Base-by-base conservation (phyloP, 176 grass and related monocot genomes). In the Avena eriantha region DNA sequence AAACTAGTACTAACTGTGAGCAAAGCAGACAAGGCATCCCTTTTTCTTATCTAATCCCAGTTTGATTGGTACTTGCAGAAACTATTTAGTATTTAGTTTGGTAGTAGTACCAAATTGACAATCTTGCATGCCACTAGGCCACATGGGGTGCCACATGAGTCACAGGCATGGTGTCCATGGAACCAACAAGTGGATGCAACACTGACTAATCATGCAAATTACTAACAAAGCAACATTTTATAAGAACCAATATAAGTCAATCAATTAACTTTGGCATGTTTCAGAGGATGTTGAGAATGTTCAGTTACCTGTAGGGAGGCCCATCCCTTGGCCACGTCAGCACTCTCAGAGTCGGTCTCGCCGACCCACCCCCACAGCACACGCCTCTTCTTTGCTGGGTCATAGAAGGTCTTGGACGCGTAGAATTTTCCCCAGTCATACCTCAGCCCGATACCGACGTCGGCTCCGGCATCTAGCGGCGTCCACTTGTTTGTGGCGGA, bases 401-500 rank as follows among this genome's bases (percentile, higher is more conserved):
- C 96, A 15, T 91, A 98, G 84, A 98, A 98, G 1, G 96, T 92
- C 88, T 98, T 98, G 41, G 96, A 92, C 1, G 93, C 96, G 55
- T 98, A 95, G 83, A 98, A 94, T 69, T 91, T 92, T 1, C 96
- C 97, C 96, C 96, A 98, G 70, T 98, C 96, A 29, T 98, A 98
- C 47, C 96, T 80, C 47, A 98, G 69, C 7, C 96, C 96, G 15
- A 84, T 83, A 46, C 96, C 96, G 3, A 98, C 92, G 86, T 98
- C 96, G 0, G 46, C 64, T 0, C 57, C 76, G 16, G 76, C 1
- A 64, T 96, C 91, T 0, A 91, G 16, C 3, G 96, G 93, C 71
- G 49, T 53, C 94, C 94, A 98, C 3, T 18, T 5, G 84, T 98
- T 96, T 8, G 11, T 43, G 0, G 41, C 26, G 0, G 82, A 26